phyloP scores from a whole-genome alignment of 306 rosid genomes.

The Sesbania bispinosa region DNA sequence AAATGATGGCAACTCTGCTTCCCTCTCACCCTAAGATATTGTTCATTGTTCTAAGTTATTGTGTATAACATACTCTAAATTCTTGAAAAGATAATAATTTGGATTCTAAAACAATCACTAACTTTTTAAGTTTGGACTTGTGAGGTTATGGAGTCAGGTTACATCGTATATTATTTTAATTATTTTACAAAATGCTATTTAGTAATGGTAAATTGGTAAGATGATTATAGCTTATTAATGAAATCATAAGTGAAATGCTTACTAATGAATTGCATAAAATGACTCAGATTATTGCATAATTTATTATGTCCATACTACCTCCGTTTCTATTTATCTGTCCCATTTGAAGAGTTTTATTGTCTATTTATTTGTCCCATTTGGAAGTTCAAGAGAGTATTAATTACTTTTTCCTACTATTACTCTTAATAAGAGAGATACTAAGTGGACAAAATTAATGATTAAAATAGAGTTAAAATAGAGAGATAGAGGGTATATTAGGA shows the following conservation, averaged over 20 bases:
- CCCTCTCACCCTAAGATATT: neutral
- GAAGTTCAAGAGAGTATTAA: too few relatives aligned
- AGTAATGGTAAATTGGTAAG: conserved; percentile 13
- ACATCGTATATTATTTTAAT: neutral
- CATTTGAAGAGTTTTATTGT: too few relatives aligned
- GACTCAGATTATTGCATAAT: neutral
- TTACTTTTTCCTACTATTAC: too few relatives aligned
- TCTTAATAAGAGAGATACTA: too few relatives aligned
- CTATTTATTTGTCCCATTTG: too few relatives aligned
- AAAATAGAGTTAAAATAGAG: too few relatives aligned
- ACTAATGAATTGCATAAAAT: conserved; percentile 21
- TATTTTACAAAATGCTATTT: conserved; percentile 15
- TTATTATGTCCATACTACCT: conserved; percentile 14
- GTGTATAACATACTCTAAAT: neutral
- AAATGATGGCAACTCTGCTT: neutral
- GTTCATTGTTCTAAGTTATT: neutral
- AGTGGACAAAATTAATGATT: too few relatives aligned
- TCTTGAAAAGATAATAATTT: neutral
- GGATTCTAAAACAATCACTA: neutral
- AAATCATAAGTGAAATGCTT: neutral
- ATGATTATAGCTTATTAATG: neutral
- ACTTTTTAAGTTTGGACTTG: neutral
- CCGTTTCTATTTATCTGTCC: too few relatives aligned
- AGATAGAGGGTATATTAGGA: too few relatives aligned
- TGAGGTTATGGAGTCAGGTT: conserved; percentile 8